Base-by-base conservation (phyloP, 2,329 filamentous ascomycete genomes). In the Fusarium sp. region DNA sequence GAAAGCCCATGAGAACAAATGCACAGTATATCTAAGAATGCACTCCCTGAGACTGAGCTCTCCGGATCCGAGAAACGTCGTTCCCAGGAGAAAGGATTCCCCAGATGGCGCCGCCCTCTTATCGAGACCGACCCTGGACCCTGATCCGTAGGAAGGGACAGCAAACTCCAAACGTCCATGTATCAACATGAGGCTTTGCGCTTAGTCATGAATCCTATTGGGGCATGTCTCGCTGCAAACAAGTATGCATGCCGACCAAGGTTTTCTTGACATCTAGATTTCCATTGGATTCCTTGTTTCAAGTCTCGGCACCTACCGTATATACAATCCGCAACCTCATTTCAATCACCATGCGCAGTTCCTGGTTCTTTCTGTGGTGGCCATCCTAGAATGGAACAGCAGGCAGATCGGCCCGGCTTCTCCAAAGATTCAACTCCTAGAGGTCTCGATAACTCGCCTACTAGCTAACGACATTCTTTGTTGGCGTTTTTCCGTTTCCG, bases 401-500 rank as follows among this genome's bases (percentile, higher is more conserved):
- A 39, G 33, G 28, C 43, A 55, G 23, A 44, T 56, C 52, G 41
- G 41, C 39, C 42, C 16, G 38, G 37, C 33, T 35, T 50, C 38
- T 26, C 31, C 33, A 21, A 58, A 42, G n/a, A 52, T 50, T 9
- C 31, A 29, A 29, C 21, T 39, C 21, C 21, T 16, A 58, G 23
- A 12, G 31, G 35, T 29, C 38, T 41, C 41, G 33, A 53, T 21
- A 24, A 43, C 42, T 48, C 41, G 46, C 41, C 35, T 16, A n/a
- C n/a, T n/a, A n/a, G n/a, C n/a, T n/a, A 26, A 41, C 29, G 24
- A 38, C 29, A 54, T 52, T 20, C 47, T 65, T 42, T 23, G 20
- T 57, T 58, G 50, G 26, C 43, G 33, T 39, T 55, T 28, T 47
- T 63, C 56, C 52, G 56, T 33, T 63, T 66, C 26, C 33, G 61